Evolutionary conservation across 2,329 filamentous ascomycete genomes (phyloP), one percentile per base, ranked within the genome.

Genomic region (Calonectria pseudoturangicola): DNA sequence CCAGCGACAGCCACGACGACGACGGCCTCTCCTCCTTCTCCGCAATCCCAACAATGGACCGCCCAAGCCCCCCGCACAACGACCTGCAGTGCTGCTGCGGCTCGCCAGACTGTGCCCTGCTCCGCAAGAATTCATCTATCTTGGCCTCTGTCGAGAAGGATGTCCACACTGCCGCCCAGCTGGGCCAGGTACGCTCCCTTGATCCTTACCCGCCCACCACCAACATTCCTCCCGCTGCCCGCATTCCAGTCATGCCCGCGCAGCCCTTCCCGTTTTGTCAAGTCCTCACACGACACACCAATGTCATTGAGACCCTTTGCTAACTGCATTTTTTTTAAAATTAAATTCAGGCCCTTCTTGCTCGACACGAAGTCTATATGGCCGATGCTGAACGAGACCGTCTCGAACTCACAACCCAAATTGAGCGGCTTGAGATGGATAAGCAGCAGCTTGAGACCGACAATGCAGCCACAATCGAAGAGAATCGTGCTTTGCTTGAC

Each of bases 321-420:
- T 97, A 85, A 97, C 92, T 66, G 33, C 94, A 39, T 39, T 60
- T 36, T 5, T 45, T 33, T 58, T 33, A 2, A 5, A 25, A 90
- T 67, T 9, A 36, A 12, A 85, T 93, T 72, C 92, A 98, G 97
- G 95, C 95, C 73, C 89, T 99, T 70, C 91, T 99, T 50, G 92
- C 93, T 76, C 93, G 96, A 80, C 96, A 99, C 90, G 96, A 98
- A 87, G 92, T 94, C 72, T 98, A 98, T 85, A 96, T 98, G 89
- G 93, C 93, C 78, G 95, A 98, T 83, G 95, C 96, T 72, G 95
- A 98, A 87, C 92, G 92, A 78, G 95, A 98, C 83, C 94, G 96
- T 73, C 87, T 89, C 73, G 91, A 93, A 73, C 92, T 98, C 85
- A 89, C 91, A 54, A 84, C 87, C 58, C 94, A 91, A 74, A 95